A percentile compares a stretch with the other conserved stretches of the same genome.
Evolutionary conservation across 768 basidiomycete species (phyloP).

Genomic region (Nidularia sp.): DNA sequence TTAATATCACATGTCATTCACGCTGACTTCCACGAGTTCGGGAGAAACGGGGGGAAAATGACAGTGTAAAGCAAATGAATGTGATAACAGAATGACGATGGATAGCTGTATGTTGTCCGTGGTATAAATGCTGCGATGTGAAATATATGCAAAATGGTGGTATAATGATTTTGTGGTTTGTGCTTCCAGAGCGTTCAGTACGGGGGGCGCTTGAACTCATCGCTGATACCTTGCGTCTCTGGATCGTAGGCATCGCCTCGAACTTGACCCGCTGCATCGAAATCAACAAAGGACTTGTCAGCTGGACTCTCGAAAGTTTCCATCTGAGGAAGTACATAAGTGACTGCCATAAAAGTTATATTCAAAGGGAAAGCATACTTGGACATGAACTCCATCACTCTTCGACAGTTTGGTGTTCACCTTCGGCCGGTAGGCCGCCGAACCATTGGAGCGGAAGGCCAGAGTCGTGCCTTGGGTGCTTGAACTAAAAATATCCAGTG

Average conservation of each 20-base stretch:
- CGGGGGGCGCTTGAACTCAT: slow-evolving; percentile 62
- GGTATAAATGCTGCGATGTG: neutral
- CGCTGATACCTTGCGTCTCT: slow-evolving; percentile 53
- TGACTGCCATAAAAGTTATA: slow-evolving; percentile 4
- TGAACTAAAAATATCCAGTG: slow-evolving; percentile 11
- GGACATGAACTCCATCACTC: slow-evolving; percentile 53
- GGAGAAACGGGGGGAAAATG: neutral
- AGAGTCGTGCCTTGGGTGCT: slow-evolving; percentile 52
- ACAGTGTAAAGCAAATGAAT: neutral
- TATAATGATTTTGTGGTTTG: neutral
- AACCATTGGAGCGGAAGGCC: slow-evolving; percentile 46
- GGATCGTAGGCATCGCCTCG: slow-evolving; percentile 47
- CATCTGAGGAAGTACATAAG: slow-evolving; percentile 41
- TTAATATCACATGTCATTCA: too few species aligned
- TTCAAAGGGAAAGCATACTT: slow-evolving; percentile 28
- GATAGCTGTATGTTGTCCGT: neutral
- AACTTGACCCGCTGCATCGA: slow-evolving; percentile 53
- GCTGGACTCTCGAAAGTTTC: slow-evolving; percentile 52
- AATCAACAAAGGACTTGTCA: slow-evolving; percentile 42
- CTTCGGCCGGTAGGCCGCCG: slow-evolving; percentile 26
- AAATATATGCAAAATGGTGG: slow-evolving; percentile 2
- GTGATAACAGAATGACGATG: neutral
- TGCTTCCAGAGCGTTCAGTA: slow-evolving; percentile 19
- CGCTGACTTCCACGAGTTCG: too few species aligned
- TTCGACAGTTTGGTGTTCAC: slow-evolving; percentile 24